Percentiles rank a stretch among this genome's conserved stretches.
Evolutionary conservation across 169 alveolate species (phyloP).

Genomic region (Eimeria praecox): DNA sequence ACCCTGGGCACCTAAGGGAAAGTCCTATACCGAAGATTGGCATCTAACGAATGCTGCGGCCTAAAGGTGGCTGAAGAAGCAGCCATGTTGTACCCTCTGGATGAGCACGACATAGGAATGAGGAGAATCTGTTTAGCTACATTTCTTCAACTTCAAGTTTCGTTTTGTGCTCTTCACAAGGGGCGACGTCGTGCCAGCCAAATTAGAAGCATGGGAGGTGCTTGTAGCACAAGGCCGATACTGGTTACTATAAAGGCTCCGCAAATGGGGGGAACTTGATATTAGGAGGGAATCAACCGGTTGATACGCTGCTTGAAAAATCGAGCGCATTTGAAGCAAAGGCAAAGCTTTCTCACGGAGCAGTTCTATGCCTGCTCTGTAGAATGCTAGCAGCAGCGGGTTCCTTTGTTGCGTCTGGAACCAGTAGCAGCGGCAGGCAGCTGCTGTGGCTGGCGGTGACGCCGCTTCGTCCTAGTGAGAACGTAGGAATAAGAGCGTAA

Average conservation of each 20-base stretch:
- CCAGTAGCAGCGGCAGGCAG: background rate
- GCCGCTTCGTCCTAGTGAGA: background rate
- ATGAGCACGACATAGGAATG: background rate
- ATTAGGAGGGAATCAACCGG: background rate
- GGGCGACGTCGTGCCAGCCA: background rate
- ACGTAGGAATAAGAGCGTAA: background rate
- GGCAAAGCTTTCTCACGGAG: background rate
- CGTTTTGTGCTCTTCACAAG: background rate
- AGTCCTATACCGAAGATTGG: constrained; percentile 40
- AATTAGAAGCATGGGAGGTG: background rate
- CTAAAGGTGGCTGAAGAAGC: background rate
- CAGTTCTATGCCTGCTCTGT: background rate
- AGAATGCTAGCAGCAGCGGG: background rate
- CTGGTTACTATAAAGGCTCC: background rate
- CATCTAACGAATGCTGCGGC: constrained; percentile 61
- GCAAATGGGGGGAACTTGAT: background rate
- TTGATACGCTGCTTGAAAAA: background rate
- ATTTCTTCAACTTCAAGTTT: background rate
- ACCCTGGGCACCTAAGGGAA: constrained; percentile 75
- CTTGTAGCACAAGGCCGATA: no score
- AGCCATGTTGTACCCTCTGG: background rate
- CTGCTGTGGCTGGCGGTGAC: constrained; percentile 15
- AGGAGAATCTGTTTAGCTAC: background rate
- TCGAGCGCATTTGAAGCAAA: background rate
- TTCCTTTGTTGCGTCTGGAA: background rate